phyloP scores from a whole-genome alignment of 768 basidiomycete genomes.

The Austroboletus eburneus region DNA sequence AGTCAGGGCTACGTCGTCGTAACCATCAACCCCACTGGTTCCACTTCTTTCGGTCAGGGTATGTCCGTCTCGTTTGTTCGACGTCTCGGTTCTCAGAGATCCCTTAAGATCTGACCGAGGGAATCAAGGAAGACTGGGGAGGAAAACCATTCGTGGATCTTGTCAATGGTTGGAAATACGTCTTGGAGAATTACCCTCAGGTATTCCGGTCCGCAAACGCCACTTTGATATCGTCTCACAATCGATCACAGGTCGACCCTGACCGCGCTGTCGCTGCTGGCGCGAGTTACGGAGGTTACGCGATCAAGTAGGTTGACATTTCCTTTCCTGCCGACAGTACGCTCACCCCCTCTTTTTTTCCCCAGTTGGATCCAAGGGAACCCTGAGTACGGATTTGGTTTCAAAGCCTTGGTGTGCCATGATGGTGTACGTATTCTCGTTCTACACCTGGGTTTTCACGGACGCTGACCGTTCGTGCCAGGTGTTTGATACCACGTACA shows the following conservation, averaged over 20 bases:
- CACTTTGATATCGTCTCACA: background rate
- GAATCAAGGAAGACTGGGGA: constrained; percentile 78
- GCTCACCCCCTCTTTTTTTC: constrained; percentile 4
- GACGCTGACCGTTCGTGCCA: constrained; percentile 18
- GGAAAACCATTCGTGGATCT: constrained; percentile 82
- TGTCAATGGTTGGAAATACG: constrained; percentile 68
- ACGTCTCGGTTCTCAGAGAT: background rate
- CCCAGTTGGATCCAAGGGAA: constrained; percentile 93
- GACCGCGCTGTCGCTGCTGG: constrained; percentile 75
- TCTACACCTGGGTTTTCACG: background rate
- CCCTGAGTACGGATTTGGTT: constrained; percentile 80
- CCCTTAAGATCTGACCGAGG: constrained; percentile 67
- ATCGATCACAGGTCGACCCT: constrained; percentile 51
- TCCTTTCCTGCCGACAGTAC: background rate
- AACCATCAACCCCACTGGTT: constrained; percentile 90
- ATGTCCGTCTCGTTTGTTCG: constrained; percentile 4
- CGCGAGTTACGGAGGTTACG: constrained; percentile 83
- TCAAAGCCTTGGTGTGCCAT: constrained; percentile 90
- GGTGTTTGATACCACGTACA: constrained; percentile 75
- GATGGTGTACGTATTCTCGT: constrained; percentile 63
- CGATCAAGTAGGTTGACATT: constrained; percentile 61
- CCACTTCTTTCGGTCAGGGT: constrained; percentile 91
- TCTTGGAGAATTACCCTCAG: constrained; percentile 64
- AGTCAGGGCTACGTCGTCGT: constrained; percentile 87
- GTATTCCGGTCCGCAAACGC: constrained; percentile 30